A percentile compares a stretch with the other conserved stretches of the same genome.
Conservation (phyloP, 2,329 filamentous ascomycete genomes). For the Tolypocladium amazonense region DNA sequence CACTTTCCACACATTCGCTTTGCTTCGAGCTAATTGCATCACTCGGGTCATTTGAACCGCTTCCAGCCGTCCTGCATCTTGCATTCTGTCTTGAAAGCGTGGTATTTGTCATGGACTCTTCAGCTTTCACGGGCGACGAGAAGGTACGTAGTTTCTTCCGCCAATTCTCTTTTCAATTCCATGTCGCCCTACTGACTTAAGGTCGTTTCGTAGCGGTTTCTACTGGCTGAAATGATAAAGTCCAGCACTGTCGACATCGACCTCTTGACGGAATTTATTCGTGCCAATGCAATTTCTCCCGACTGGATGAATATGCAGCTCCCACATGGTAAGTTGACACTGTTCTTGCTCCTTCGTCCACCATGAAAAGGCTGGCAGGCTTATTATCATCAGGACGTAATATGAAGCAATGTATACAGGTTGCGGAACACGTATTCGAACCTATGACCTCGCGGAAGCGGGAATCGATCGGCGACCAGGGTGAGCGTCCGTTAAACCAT, state of each 20-base stretch:
- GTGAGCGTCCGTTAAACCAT: constrained; percentile 12
- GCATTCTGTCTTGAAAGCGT: not conserved
- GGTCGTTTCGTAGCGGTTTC: constrained; percentile 33
- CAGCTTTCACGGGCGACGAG: not conserved
- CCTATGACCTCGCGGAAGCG: constrained; percentile 19
- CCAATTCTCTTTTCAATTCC: not conserved
- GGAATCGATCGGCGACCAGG: constrained; percentile 22
- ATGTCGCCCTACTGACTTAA: not conserved
- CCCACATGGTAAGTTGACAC: constrained; percentile 27
- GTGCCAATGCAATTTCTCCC: constrained; percentile 25
- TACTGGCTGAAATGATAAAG: constrained; percentile 49
- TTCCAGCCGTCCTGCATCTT: not conserved
- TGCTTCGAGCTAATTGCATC: not conserved
- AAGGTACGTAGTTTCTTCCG: not conserved
- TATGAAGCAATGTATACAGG: constrained; percentile 33
- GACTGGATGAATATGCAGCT: constrained; percentile 39
- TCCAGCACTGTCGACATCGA: constrained; percentile 38
- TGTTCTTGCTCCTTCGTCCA: not conserved
- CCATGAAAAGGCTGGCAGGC: not conserved
- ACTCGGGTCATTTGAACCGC: not conserved
- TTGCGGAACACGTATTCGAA: constrained; percentile 26
- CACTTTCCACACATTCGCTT: not conserved
- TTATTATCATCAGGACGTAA: constrained; percentile 28
- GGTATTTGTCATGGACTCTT: not conserved
- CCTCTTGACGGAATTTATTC: constrained; percentile 36